Base-by-base conservation (phyloP, 352 stramenopile species). In the Phytophthora quininea region DNA sequence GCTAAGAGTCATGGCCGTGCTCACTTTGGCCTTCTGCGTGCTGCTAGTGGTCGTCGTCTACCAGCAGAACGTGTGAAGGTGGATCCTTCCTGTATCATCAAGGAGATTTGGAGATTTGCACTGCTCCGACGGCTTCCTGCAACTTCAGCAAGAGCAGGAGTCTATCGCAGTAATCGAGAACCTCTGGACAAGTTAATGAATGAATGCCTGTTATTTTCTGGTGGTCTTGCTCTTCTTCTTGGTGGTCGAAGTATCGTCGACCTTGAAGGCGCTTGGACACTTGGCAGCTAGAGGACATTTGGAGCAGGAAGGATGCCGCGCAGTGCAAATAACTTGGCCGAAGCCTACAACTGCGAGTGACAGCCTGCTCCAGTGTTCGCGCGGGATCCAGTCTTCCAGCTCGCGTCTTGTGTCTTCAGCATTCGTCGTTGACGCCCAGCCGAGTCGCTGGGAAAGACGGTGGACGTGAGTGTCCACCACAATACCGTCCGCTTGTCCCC, bases 381-480 rank as follows among this genome's bases (percentile, higher is more conserved):
- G 70, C 10, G 86, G 86, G 47, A 94, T 60, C 86, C 86, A 94
- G 6, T 78, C 73, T 62, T 92, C 82, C 19, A 93, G 56, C 14
- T 78, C 75, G 10, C 62, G 64, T 19, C 80, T 69, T 5, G 84
- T 93, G 24, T 87, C 69, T 68, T 93, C 80, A 0, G 64, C 43
- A 5, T 5, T 66, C 14, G 49, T 53, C 0, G 59, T 56, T 2
- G 48, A 58, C 15, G 84, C 71, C 86, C 86, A 90, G 19, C 73
- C 69, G 2, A 94, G 76, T 27, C 86, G 80, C n/a, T 86, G 68
- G 0, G 84, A 70, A 9, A 94, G 69, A 10, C 86, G 84, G 48
- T 92, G 86, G 10, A 94, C 80, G 62, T 94, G 86, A 1, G 86
- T 94, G 72, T 94, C 86, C 38, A 94, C 86, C 40, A 92, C 82